These are phyloP conservation scores for Triangularia setosa DNA, from an alignment of 2,329 filamentous ascomycete genomes.

Conservation along the genomic window DNA sequence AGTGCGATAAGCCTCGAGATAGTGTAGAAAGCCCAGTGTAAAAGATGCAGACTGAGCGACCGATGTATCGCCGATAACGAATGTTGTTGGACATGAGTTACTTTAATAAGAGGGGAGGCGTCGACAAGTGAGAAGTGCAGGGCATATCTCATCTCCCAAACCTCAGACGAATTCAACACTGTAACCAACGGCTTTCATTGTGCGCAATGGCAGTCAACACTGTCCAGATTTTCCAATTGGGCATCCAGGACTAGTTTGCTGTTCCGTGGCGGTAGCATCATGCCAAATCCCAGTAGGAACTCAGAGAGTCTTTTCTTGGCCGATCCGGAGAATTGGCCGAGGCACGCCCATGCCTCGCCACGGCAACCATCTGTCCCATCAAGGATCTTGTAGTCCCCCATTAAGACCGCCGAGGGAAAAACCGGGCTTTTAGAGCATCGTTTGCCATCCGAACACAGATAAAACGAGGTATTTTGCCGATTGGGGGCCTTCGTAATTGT, in stretches of 20 bases:
- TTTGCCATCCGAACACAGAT: neutral
- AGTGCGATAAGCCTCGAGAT: neutral
- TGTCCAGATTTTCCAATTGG: neutral
- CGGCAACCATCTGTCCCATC: too few species aligned
- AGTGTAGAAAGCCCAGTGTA: neutral
- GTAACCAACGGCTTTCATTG: neutral
- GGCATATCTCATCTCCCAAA: neutral
- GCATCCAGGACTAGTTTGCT: neutral
- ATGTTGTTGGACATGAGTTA: neutral
- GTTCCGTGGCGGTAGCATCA: neutral
- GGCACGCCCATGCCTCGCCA: too few species aligned
- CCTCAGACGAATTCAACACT: neutral
- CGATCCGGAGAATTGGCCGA: too few species aligned
- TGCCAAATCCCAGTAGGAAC: too few species aligned
- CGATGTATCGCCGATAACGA: neutral
- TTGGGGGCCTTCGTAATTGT: neutral
- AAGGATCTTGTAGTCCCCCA: too few species aligned
- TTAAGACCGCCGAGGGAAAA: too few species aligned
- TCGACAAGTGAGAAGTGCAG: too few species aligned
- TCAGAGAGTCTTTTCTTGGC: too few species aligned
- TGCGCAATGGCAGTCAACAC: neutral
- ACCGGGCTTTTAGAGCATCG: constrained; percentile 1
- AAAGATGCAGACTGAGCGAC: neutral
- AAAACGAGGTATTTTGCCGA: neutral
- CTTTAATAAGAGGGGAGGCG: too few species aligned